Base-by-base conservation (phyloP, 768 basidiomycete species). In the Aureoboletus auriporus region DNA sequence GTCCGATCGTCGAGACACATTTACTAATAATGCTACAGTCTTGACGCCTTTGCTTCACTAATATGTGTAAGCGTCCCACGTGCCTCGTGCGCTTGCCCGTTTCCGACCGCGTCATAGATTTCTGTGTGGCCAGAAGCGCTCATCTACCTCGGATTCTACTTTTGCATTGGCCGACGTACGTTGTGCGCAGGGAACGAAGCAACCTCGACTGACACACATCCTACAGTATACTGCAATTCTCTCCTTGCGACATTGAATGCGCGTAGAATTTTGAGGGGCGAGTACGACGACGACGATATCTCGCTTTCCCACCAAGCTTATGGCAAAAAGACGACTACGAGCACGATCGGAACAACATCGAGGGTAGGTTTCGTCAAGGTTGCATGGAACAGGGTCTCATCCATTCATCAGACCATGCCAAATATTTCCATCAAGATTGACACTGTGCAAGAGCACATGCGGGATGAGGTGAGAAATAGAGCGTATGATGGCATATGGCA, bases 341-440 rank as follows among this genome's bases (percentile, higher is more conserved):
- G 20, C 4, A 4, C 4, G 20, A 2, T 23, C 20, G 20, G 20
- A 23, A 23, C 20, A 23, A 23, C 20, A 23, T 23, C 20, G 20
- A 23, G 20, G 20, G 61, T 45, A 26, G 6, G 43, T 44, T 12
- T 17, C 6, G 12, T 13, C 14, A 16, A 9, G 12, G 5, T 27
- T 5, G 9, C 2, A 3, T 13, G n/a, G 34, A 7, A 11, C 12
- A 10, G n/a, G 17, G 37, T 2, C 36, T 33, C 16, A 52, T 39
- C n/a, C 20, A 16, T 11, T 8, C 6, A 57, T 61, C 52, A 42
- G 4, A 23, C 20, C 20, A 2, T 42, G 54, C 72, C 73, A 39
- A 23, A 77, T 52, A 79, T 83, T 53, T 78, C 81, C 30, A 82
- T 84, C 67, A 79, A 80, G 65, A 78, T 84, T 46, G 78, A 83